Conservation (phyloP, 148 eudicot species). For the Nyssa sinensis region DNA sequence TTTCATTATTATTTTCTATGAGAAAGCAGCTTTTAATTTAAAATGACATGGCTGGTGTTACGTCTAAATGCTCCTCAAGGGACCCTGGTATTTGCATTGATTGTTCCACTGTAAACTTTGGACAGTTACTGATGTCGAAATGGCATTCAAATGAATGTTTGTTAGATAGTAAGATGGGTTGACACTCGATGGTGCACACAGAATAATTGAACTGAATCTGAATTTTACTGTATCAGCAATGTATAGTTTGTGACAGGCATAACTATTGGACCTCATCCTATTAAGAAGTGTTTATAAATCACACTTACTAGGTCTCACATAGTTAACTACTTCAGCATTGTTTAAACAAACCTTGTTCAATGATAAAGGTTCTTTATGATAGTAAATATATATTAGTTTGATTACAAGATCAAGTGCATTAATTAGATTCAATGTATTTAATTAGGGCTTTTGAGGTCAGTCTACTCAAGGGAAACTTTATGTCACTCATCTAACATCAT, state of each 20-base stretch:
- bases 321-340: conserved; percentile 1
- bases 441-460: conserved; percentile 13
- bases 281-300: conserved; percentile 7
- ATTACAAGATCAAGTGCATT: conserved; percentile 1
- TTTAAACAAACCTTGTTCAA: neutral
- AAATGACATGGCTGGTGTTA: neutral
- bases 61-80: neutral
- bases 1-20: neutral
- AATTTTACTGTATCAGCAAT: neutral
- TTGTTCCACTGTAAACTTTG: neutral
- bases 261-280: conserved; percentile 4
- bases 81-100: neutral
- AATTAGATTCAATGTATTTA: conserved; percentile 20
- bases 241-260: neutral
- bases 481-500: conserved; percentile 39
- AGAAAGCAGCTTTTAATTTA: neutral
- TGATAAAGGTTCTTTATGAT: conserved; percentile 3
- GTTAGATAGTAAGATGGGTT: neutral
- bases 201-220: neutral
- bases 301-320: conserved; percentile 9
- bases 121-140: neutral
- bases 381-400: conserved; percentile 5
- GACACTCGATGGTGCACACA: neutral
- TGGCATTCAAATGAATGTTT: conserved; percentile 1
- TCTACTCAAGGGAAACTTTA: conserved; percentile 28